Percentiles rank a stretch among this genome's conserved stretches.
Conservation (phyloP, 2,329 filamentous ascomycete species). For the Aureobasidium sp. region DNA sequence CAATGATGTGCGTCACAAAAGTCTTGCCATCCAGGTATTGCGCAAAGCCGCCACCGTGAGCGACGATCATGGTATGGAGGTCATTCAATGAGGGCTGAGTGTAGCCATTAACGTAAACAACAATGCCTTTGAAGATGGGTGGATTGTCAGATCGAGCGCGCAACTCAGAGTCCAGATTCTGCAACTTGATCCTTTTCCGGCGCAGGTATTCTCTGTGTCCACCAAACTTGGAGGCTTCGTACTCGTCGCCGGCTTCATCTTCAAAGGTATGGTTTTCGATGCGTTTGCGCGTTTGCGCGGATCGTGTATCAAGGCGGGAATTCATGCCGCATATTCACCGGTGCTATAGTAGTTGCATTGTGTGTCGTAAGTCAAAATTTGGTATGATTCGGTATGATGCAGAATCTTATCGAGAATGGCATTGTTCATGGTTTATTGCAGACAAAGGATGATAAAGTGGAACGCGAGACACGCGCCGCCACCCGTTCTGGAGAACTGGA, state of each 20-base stretch:
- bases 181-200: slow-evolving; percentile 93
- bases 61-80: slow-evolving; percentile 79
- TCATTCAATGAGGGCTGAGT: slow-evolving; percentile 89
- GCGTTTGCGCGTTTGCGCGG: slow-evolving; percentile 52
- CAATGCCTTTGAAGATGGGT: slow-evolving; percentile 81
- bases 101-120: slow-evolving; percentile 90
- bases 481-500: background rate
- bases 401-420: background rate
- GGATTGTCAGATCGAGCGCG: slow-evolving; percentile 67
- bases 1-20: slow-evolving; percentile 90
- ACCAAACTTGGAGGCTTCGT: slow-evolving; percentile 76
- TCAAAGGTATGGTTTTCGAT: slow-evolving; percentile 67
- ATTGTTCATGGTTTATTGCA: background rate
- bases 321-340: slow-evolving; percentile 41
- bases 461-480: slow-evolving; percentile 8
- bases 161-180: slow-evolving; percentile 82
- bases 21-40: slow-evolving; percentile 96
- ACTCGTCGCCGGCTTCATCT: slow-evolving; percentile 83
- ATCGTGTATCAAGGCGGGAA: slow-evolving; percentile 55
- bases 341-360: background rate
- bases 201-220: slow-evolving; percentile 89
- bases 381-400: background rate
- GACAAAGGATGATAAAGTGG: slow-evolving; percentile 10
- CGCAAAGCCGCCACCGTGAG: slow-evolving; percentile 88
- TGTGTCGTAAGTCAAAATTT: background rate